Evolutionary conservation across 208 protist genomes (phyloP).

Genomic region (Wallacemonas collosoma): DNA sequence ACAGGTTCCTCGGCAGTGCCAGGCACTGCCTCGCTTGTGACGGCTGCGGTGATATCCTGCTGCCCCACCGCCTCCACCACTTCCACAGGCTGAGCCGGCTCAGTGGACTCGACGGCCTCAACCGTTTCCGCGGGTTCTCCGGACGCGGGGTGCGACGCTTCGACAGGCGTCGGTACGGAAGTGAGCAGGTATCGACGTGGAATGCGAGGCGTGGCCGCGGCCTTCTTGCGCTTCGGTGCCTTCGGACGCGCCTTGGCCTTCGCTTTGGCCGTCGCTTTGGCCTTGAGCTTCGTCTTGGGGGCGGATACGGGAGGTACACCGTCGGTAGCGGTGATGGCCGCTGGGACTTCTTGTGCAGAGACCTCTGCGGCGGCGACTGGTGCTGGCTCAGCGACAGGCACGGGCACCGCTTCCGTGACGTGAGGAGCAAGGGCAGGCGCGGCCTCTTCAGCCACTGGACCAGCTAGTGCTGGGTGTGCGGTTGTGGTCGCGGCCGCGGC

Average conservation of each 20-base stretch:
- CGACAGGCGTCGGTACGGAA: neutral
- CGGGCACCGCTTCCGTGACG: no score
- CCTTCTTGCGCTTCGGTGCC: conserved; percentile 7
- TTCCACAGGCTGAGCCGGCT: no score
- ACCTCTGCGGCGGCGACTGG: no score
- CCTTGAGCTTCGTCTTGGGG: conserved; percentile 48
- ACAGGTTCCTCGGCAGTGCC: no score
- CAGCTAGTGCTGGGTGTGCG: neutral
- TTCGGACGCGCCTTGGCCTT: conserved; percentile 5
- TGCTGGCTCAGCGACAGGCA: no score
- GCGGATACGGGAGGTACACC: conserved; percentile 18
- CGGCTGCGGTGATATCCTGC: no score
- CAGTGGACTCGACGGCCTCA: neutral
- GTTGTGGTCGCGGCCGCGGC: neutral
- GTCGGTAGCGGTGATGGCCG: conserved; percentile 6
- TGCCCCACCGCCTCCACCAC: conserved; percentile 11
- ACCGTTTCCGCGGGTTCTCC: conserved; percentile 24
- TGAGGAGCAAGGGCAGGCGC: neutral
- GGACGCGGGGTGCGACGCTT: conserved; percentile 16
- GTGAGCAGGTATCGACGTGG: neutral
- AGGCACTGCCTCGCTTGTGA: no score
- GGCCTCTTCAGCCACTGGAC: neutral
- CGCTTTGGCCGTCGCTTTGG: conserved; percentile 41
- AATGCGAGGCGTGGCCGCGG: neutral
- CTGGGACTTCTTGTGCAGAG: neutral